These are phyloP conservation scores for Pholiota adiposa DNA, from an alignment of 1,284 basidiomycete species.

Conservation along the genomic window DNA sequence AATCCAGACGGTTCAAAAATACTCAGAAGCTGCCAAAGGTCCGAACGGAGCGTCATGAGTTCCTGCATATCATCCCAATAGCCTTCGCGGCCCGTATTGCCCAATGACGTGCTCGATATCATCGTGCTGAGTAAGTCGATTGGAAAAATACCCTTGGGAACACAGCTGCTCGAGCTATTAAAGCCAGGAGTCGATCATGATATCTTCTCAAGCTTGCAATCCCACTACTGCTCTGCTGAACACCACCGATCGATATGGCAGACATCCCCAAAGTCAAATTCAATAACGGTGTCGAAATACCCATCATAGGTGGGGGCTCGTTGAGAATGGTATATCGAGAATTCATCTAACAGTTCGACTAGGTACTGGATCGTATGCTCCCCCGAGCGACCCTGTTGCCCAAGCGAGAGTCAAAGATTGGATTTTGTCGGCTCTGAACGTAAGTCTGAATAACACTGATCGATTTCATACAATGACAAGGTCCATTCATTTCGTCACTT, in stretches of 20 bases:
- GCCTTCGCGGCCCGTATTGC: neutral
- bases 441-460: slow-evolving; percentile 17
- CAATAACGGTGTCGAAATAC: slow-evolving; percentile 33
- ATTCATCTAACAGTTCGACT: neutral
- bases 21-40: too few relatives aligned
- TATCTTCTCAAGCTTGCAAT: neutral
- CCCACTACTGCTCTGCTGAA: neutral
- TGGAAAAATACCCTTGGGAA: neutral
- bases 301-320: slow-evolving; percentile 33
- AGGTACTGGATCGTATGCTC: slow-evolving; percentile 32
- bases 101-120: neutral
- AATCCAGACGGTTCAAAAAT: too few relatives aligned
- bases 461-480: neutral
- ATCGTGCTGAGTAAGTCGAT: neutral
- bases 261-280: slow-evolving; percentile 21
- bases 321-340: neutral
- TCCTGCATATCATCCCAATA: neutral
- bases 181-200: neutral
- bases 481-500: neutral
- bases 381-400: slow-evolving; percentile 21
- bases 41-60: neutral
- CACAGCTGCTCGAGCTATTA: neutral
- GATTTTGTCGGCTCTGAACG: slow-evolving; percentile 31
- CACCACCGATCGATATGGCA: neutral
- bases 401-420: slow-evolving; percentile 30